Evolutionary conservation across 257 asterid genomes (phyloP), one percentile per base, ranked within the genome.

Genomic region (Ehretia macrophylla): DNA sequence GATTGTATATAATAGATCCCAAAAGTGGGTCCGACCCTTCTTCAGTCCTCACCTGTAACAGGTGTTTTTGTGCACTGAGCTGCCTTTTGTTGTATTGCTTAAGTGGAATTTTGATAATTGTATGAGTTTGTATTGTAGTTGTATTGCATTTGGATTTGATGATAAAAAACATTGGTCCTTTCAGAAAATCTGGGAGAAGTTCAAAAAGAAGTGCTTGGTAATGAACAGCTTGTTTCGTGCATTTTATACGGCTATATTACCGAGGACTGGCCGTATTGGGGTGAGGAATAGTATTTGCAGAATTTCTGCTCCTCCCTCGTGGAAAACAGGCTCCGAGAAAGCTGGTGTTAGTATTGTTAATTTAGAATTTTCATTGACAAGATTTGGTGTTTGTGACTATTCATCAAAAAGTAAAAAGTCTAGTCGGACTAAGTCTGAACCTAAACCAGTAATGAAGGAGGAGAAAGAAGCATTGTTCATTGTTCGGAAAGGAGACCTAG

Each of bases 391-490:
- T 55, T 70, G 58, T 75, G 70, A 79, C 70, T 84, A 77, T 73
- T 77, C 95, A 37, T 68, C 86, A 12, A 81, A 83, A 51, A 47
- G 52, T 17, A 47, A n/a, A 71, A 76, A 52, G 56, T 40, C 84
- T 37, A 68, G 72, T 32, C 75, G 71, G 62, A 65, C 42, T 49
- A 82, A 79, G 46, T 42, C 71, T 59, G 75, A 55, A 51, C 47
- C 78, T 58, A 40, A 69, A 58, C 65, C 82, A 32, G 67, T 47
- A 51, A 81, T 85, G 94, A 88, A 88, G 83, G 96, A 88, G 62
- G 98, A 88, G 51, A 88, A 73, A 67, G 98, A 91, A 55, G 87
- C 95, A 18, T 88, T 91, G 72, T 91, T 85, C 71, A 96, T 91
- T 69, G 94, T 85, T 51, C 90, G 95, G 76, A 88, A 91, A 77